Base-by-base conservation (phyloP, 192 early-diverging fungal genomes). In the Entophlyctis helioformis region DNA sequence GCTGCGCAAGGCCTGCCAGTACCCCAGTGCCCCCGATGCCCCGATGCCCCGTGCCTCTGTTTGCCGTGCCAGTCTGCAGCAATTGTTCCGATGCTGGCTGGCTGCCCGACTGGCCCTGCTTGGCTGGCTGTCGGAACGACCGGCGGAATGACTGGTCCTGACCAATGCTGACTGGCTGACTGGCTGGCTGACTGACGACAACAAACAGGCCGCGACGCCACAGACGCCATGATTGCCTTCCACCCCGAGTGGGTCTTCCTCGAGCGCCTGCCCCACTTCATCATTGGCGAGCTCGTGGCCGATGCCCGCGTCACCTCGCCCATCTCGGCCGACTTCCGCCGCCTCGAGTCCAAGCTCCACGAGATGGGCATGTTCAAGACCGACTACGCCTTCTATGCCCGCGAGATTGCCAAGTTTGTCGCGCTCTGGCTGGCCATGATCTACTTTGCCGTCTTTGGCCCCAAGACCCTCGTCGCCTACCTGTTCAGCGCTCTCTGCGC, bases 211-310 rank as follows among this genome's bases (percentile, higher is more conserved):
- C 33, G 43, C 16, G 91, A 97, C 57, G 86, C 89, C 15, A 93
- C 94, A 0, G 89, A 91, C 62, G 91, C 84, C 51, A 85, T 89
- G 47, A 63, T 75, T 21, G 76, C 75, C 28, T 74, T 90, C 63
- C 94, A 97, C 57, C 91, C 88, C 1, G 74, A 72, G 25, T 74
- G 79, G 63, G 88, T 91, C 11, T 59, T 85, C 23, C 72, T 84
- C 20, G 65, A 75, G 33, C 67, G 66, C 51, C 76, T 96, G 58
- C 82, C 82, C 31, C 70, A 66, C 46, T 96, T 83, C 69, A 84
- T 76, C 36, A 74, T 89, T 48, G 87, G 73, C n/a, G 74, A 85
- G 50, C 79, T 83, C 39, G 50, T 51, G 0, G 44, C 53, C 4
- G 50, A 56, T 32, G 12, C 13, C 3, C 42, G 28, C 12, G 13